Percentiles rank a stretch among this genome's conserved stretches.
phyloP scores from a whole-genome alignment of 2,329 filamentous ascomycete species.

The Nigrograna mackinnonii region DNA sequence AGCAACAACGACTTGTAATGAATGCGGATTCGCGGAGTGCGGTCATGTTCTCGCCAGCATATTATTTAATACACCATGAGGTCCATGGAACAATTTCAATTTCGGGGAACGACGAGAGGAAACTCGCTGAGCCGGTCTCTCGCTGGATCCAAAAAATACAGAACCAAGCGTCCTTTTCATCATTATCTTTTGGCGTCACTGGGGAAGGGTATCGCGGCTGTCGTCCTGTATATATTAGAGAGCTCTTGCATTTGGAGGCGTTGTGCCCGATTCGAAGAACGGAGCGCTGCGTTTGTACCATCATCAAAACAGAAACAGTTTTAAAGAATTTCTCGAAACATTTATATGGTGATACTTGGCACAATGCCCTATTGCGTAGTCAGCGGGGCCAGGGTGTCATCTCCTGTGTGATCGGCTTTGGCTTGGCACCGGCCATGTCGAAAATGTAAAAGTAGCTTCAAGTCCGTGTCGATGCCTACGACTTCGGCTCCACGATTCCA shows the following conservation, averaged over 20 bases:
- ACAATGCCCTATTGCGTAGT: slow-evolving; percentile 5
- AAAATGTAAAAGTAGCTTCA: slow-evolving; percentile 7
- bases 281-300: slow-evolving; percentile 5
- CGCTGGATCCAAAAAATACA: slow-evolving; percentile 3
- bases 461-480: slow-evolving; percentile 19
- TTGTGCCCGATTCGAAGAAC: slow-evolving; percentile 14
- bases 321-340: neutral
- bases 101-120: slow-evolving; percentile 20
- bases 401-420: slow-evolving; percentile 3
- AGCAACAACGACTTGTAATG: too few relatives aligned
- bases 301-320: neutral
- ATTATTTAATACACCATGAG: too few relatives aligned
- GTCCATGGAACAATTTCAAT: too few relatives aligned
- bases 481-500: slow-evolving; percentile 7
- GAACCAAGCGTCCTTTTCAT: slow-evolving; percentile 7
- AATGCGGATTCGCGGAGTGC: too few relatives aligned
- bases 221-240: slow-evolving; percentile 35
- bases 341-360: slow-evolving; percentile 1
- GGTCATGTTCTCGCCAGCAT: too few relatives aligned
- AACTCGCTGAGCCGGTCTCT: slow-evolving; percentile 21
- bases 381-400: slow-evolving; percentile 12
- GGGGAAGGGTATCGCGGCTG: slow-evolving; percentile 10
- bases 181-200: slow-evolving; percentile 19
- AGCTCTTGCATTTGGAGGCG: slow-evolving; percentile 32
- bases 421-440: slow-evolving; percentile 9